Percentiles rank a stretch among this genome's conserved stretches.
Evolutionary conservation across 805 yeast genomes (phyloP).

Genomic region (Kuraishia ogatae): DNA sequence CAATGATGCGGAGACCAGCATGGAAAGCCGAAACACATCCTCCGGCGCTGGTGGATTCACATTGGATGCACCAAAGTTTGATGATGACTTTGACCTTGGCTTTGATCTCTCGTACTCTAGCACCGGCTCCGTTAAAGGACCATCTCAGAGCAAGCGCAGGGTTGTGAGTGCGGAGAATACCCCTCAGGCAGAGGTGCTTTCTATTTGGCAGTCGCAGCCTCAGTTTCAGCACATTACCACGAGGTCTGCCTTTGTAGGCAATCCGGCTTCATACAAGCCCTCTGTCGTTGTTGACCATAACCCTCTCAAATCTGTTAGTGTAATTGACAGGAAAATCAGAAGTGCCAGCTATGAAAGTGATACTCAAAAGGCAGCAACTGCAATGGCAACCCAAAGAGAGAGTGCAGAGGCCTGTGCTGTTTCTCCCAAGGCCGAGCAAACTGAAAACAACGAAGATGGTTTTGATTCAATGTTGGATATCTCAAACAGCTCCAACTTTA

Average conservation of each 20-base stretch:
- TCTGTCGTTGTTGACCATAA: slow-evolving; percentile 8
- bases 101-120: slow-evolving; percentile 24
- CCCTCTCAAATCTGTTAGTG: slow-evolving; percentile 29
- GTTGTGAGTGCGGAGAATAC: slow-evolving; percentile 17
- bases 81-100: slow-evolving; percentile 29
- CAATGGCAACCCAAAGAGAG: no score
- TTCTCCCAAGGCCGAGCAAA: no score
- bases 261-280: slow-evolving; percentile 8
- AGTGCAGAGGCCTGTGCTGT: no score
- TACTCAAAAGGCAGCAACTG: neutral
- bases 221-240: neutral
- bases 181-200: slow-evolving; percentile 17
- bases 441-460: neutral
- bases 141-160: neutral
- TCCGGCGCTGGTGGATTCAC: slow-evolving; percentile 15
- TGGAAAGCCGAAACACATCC: neutral
- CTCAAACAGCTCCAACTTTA: slow-evolving; percentile 35
- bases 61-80: slow-evolving; percentile 27
- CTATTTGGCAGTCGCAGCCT: slow-evolving; percentile 26
- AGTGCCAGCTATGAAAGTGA: neutral
- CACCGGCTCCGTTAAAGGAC: neutral
- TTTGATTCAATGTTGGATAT: slow-evolving; percentile 28
- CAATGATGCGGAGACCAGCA: slow-evolving; percentile 4
- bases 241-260: slow-evolving; percentile 4
- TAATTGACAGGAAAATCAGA: neutral